Conservation (phyloP, 1,284 basidiomycete genomes). For the Tilletia caries region DNA sequence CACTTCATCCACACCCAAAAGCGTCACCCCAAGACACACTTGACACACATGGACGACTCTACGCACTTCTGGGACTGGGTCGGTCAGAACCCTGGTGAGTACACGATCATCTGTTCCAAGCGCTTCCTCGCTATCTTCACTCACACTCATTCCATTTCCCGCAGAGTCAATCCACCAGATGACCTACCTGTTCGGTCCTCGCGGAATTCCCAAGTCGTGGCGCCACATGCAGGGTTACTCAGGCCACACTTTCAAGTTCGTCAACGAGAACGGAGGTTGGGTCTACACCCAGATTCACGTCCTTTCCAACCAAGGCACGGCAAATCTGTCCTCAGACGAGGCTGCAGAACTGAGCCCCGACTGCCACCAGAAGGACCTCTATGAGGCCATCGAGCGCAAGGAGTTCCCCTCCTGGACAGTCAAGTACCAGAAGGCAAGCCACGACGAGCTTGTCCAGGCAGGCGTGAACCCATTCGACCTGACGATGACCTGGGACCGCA, state of each 20-base stretch:
- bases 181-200: constrained; percentile 33
- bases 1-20: constrained; percentile 45
- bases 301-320: constrained; percentile 32
- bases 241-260: constrained; percentile 42
- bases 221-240: constrained; percentile 40
- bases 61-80: background rate
- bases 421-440: constrained; percentile 36
- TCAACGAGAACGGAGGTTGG: constrained; percentile 36
- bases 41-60: constrained; percentile 12
- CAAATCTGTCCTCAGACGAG: constrained; percentile 31
- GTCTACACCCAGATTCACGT: constrained; percentile 40
- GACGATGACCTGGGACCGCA: constrained; percentile 36
- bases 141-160: constrained; percentile 25
- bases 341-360: constrained; percentile 31
- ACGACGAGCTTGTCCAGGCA: constrained; percentile 21
- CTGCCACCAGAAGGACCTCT: constrained; percentile 41
- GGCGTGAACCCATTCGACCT: constrained; percentile 38
- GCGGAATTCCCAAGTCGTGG: constrained; percentile 31
- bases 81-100: background rate
- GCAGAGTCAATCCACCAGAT: constrained; percentile 36
- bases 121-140: background rate
- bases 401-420: constrained; percentile 48
- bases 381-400: constrained; percentile 40
- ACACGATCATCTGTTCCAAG: background rate
- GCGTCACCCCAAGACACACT: constrained; percentile 29